Conservation (phyloP, 345 rosid genomes). For the Gossypium longicalyx region DNA sequence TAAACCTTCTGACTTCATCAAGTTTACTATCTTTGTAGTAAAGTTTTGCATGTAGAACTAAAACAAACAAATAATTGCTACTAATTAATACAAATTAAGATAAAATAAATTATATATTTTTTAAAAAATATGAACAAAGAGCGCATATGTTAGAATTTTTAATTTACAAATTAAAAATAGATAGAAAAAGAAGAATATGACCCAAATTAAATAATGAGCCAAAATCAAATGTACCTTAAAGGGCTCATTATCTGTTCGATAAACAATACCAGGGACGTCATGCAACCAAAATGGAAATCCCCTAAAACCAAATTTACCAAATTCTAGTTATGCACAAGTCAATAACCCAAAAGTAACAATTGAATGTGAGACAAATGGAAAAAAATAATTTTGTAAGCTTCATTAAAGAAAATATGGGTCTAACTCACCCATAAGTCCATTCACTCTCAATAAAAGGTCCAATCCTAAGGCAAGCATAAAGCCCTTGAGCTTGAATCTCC, state of each 20-base stretch:
- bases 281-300: constrained; percentile 90
- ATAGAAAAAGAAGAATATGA: neutral
- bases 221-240: constrained; percentile 44
- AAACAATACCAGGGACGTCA: constrained; percentile 68
- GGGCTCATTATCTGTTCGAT: constrained; percentile 68
- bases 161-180: neutral
- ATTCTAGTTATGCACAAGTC: neutral
- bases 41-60: constrained; percentile 69
- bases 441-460: constrained; percentile 86
- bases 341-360: neutral
- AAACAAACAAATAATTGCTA: neutral
- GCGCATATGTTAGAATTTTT: neutral
- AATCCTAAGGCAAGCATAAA: constrained; percentile 72
- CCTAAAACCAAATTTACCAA: constrained; percentile 25
- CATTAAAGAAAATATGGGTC: neutral
- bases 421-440: constrained; percentile 80
- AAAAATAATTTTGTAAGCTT: neutral
- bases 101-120: too few relatives aligned
- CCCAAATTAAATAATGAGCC: neutral
- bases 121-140: neutral
- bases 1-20: constrained; percentile 74
- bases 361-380: neutral
- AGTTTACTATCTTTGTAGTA: constrained; percentile 53
- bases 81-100: neutral
- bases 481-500: constrained; percentile 72